A percentile compares a stretch with the other conserved stretches of the same genome.
Evolutionary conservation across 1,139 yeast species (phyloP).

Genomic region (Debaryomyces sp.): DNA sequence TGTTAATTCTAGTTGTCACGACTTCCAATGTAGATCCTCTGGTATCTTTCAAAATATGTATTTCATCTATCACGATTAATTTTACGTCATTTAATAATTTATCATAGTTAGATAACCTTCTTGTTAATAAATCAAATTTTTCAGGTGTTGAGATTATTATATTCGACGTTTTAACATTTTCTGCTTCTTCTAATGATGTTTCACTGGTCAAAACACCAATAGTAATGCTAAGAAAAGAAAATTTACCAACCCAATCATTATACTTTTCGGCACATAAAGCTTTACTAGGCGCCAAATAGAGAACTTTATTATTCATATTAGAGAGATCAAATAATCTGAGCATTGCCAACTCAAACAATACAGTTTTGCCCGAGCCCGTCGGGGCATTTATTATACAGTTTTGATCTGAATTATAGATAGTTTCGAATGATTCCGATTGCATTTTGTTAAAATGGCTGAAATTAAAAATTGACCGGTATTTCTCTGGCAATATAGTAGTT

Average conservation of each 20-base stretch:
- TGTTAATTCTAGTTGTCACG: slow-evolving; percentile 54
- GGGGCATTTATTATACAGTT: slow-evolving; percentile 56
- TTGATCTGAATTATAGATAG: slow-evolving; percentile 31
- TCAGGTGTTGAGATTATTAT: slow-evolving; percentile 59
- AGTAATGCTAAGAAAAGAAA: slow-evolving; percentile 30
- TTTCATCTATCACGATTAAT: slow-evolving; percentile 52
- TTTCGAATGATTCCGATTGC: slow-evolving; percentile 48
- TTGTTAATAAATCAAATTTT: slow-evolving; percentile 57
- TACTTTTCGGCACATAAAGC: slow-evolving; percentile 50
- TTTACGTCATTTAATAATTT: slow-evolving; percentile 39
- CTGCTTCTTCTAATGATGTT: slow-evolving; percentile 42
- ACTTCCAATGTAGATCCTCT: slow-evolving; percentile 58
- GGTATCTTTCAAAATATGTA: slow-evolving; percentile 48
- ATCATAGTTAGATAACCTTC: slow-evolving; percentile 49
- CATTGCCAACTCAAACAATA: slow-evolving; percentile 54
- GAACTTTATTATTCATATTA: slow-evolving; percentile 30
- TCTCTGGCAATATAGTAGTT: slow-evolving; percentile 25
- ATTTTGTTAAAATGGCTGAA: slow-evolving; percentile 47
- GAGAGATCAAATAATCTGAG: slow-evolving; percentile 28
- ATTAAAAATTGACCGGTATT: slow-evolving; percentile 28
- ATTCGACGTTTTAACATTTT: slow-evolving; percentile 42
- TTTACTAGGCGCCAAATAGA: slow-evolving; percentile 59
- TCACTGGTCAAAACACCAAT: slow-evolving; percentile 56
- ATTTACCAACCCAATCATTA: slow-evolving; percentile 45
- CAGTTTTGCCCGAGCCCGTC: slow-evolving; percentile 63